A percentile compares a stretch with the other conserved stretches of the same genome.
Conservation (phyloP, 1,139 yeast species). For the Kazachstania sp. region DNA sequence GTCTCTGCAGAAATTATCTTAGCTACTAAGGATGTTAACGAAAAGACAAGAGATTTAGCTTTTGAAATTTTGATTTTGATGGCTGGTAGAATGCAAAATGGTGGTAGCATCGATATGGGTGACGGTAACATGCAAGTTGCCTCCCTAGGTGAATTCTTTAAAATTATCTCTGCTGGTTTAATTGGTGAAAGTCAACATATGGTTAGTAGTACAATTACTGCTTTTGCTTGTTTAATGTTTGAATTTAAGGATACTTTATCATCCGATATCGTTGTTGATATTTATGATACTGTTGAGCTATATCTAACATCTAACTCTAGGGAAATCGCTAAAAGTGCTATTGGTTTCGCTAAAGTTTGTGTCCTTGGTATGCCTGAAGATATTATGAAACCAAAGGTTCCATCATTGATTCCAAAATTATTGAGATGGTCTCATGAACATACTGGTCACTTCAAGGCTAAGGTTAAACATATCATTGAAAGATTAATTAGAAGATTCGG, state of each 20-base stretch:
- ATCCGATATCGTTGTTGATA: slow-evolving; percentile 53
- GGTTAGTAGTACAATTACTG: slow-evolving; percentile 93
- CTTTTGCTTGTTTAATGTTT: slow-evolving; percentile 75
- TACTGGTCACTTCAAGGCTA: slow-evolving; percentile 86
- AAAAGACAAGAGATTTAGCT: slow-evolving; percentile 78
- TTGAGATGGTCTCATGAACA: slow-evolving; percentile 95
- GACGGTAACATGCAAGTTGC: slow-evolving; percentile 57
- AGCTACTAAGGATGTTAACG: slow-evolving; percentile 89
- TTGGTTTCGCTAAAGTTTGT: slow-evolving; percentile 91
- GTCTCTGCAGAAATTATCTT: slow-evolving; percentile 80
- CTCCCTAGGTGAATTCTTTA: slow-evolving; percentile 70
- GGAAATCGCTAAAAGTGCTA: slow-evolving; percentile 88
- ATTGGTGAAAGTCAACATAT: slow-evolving; percentile 91
- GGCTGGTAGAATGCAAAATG: slow-evolving; percentile 60
- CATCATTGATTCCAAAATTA: slow-evolving; percentile 57
- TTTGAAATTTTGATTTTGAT: slow-evolving; percentile 67
- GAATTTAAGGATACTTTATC: slow-evolving; percentile 68
- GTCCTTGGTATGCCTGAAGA: slow-evolving; percentile 79
- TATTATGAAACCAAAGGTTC: slow-evolving; percentile 57
- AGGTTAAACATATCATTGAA: slow-evolving; percentile 87
- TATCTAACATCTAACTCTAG: slow-evolving; percentile 84
- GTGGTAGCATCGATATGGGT: slow-evolving; percentile 58
- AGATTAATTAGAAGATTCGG: slow-evolving; percentile 87
- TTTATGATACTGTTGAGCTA: slow-evolving; percentile 80
- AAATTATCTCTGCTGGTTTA: slow-evolving; percentile 92